A percentile compares a stretch with the other conserved stretches of the same genome.
Evolutionary conservation across 2,329 filamentous ascomycete species (phyloP).

Genomic region (Aspergillus floridensis): DNA sequence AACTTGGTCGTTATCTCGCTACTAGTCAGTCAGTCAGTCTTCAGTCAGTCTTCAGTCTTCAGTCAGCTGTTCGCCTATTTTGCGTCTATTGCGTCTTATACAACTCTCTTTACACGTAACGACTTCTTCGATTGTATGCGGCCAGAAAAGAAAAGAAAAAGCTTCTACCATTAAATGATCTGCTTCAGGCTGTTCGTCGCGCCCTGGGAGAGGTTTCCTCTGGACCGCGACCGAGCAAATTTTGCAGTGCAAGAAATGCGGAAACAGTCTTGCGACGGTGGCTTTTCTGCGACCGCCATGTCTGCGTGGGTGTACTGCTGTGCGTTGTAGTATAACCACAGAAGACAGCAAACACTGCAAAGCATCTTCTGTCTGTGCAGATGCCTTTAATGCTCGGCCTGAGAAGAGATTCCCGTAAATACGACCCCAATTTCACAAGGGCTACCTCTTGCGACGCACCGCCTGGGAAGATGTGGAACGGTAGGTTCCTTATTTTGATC

Average conservation of each 20-base stretch:
- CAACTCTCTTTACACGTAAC: conserved; percentile 40
- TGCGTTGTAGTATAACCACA: background rate
- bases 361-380: background rate
- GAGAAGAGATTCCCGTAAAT: background rate
- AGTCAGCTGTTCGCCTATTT: conserved; percentile 42
- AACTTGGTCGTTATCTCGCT: conserved; percentile 39
- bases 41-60: background rate
- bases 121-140: conserved; percentile 41
- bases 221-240: background rate
- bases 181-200: background rate
- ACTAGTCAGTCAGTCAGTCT: conserved; percentile 10
- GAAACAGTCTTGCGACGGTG: background rate
- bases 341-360: background rate
- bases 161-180: conserved; percentile 1
- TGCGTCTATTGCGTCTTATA: conserved; percentile 37
- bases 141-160: conserved; percentile 24
- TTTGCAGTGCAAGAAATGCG: background rate
- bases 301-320: background rate
- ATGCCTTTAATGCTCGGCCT: background rate
- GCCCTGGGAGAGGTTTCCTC: background rate
- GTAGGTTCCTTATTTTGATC: background rate
- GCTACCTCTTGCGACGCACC: background rate
- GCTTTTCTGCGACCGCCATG: background rate
- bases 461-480: background rate
- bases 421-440: background rate